Conservation (phyloP, 2,329 filamentous ascomycete species). For the Colletotrichum sojae region DNA sequence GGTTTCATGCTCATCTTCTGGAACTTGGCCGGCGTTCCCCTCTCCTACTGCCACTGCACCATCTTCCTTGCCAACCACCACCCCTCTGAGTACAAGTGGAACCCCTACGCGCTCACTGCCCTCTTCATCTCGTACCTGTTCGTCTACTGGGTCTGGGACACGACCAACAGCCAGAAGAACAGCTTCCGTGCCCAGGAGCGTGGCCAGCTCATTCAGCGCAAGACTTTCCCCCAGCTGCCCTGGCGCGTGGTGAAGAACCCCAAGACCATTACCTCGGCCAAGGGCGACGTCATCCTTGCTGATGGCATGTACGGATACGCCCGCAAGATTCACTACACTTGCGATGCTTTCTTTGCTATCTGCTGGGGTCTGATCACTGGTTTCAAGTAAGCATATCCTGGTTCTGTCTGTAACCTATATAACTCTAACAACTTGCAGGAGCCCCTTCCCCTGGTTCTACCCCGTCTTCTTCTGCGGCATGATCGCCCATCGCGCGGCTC, state of each 20-base stretch:
- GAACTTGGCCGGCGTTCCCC: conserved; percentile 92
- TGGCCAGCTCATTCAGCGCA: conserved; percentile 78
- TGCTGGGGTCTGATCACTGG: conserved; percentile 87
- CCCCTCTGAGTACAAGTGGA: conserved; percentile 83
- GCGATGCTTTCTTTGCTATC: conserved; percentile 83
- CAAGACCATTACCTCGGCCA: conserved; percentile 79
- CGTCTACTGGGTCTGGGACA: conserved; percentile 94
- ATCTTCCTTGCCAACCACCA: conserved; percentile 90
- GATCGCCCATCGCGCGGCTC: conserved; percentile 83
- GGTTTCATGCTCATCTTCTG: conserved; percentile 99
- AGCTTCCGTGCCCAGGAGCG: conserved; percentile 86
- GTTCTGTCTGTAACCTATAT: too few relatives aligned
- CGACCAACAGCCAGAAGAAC: conserved; percentile 94
- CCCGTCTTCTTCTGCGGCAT: conserved; percentile 84
- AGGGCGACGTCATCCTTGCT: conserved; percentile 82
- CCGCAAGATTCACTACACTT: conserved; percentile 75
- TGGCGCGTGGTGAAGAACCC: conserved; percentile 89
- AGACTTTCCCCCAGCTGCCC: conserved; percentile 90
- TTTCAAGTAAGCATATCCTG: conserved; percentile 62
- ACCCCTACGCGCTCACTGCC: conserved; percentile 73
- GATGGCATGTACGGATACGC: conserved; percentile 82
- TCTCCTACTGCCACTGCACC: conserved; percentile 94
- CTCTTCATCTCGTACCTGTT: conserved; percentile 83
- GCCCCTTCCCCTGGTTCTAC: conserved; percentile 92
- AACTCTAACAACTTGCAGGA: conserved; percentile 49